A percentile compares a stretch with the other conserved stretches of the same genome.
Conservation (phyloP, 2,329 filamentous ascomycete genomes). For the Xylaria sp. region DNA sequence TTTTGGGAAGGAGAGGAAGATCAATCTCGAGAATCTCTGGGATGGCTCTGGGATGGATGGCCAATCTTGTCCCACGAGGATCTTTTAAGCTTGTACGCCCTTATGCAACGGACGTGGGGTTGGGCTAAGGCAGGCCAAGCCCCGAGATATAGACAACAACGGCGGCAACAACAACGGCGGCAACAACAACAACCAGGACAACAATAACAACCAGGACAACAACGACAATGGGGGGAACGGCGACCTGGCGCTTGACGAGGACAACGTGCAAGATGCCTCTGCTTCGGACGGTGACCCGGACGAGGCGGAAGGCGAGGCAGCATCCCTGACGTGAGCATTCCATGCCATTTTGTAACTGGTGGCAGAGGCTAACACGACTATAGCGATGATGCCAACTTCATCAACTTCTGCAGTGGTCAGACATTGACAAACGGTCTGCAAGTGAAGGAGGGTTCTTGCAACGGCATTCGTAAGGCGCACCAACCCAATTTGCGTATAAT, state of each 20-base stretch:
- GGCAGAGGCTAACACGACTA: slow-evolving; percentile 24
- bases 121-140: slow-evolving; percentile 17
- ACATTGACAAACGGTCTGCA: slow-evolving; percentile 64
- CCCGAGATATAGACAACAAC: slow-evolving; percentile 24
- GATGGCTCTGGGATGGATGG: slow-evolving; percentile 1
- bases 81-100: slow-evolving; percentile 21
- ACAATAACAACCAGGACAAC: slow-evolving; percentile 30
- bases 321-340: slow-evolving; percentile 53
- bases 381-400: slow-evolving; percentile 63
- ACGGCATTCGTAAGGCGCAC: slow-evolving; percentile 58
- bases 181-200: slow-evolving; percentile 30
- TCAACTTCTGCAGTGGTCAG: slow-evolving; percentile 62
- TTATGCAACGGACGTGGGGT: slow-evolving; percentile 6
- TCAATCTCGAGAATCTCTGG: slow-evolving; percentile 1
- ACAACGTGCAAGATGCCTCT: slow-evolving; percentile 55
- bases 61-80: slow-evolving; percentile 10
- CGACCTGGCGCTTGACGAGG: slow-evolving; percentile 42
- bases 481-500: background rate
- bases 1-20: slow-evolving; percentile 4
- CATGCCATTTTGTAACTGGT: background rate
- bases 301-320: slow-evolving; percentile 49
- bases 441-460: slow-evolving; percentile 62
- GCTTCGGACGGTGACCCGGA: slow-evolving; percentile 36
- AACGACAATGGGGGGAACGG: slow-evolving; percentile 26
- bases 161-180: slow-evolving; percentile 30